Evolutionary conservation across 2,329 filamentous ascomycete genomes (phyloP).

Genomic region (Sarocladium brachiariae): DNA sequence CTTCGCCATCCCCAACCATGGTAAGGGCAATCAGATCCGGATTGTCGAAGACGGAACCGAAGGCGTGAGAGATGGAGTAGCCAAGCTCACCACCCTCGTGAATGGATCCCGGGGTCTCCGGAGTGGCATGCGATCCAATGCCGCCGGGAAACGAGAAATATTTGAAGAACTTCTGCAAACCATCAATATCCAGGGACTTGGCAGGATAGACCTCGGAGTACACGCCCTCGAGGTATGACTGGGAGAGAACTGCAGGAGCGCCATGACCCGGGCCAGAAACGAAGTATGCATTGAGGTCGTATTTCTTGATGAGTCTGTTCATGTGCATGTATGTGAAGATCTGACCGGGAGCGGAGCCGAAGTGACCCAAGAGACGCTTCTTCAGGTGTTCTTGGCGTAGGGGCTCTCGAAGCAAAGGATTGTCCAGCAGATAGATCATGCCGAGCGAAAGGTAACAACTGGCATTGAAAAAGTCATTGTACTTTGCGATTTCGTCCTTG

Average conservation of each 20-base stretch:
- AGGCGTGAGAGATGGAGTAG: constrained; percentile 75
- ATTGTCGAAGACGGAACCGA: constrained; percentile 69
- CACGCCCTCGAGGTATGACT: constrained; percentile 70
- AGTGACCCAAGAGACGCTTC: constrained; percentile 66
- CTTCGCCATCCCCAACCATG: constrained; percentile 74
- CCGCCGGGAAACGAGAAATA: constrained; percentile 77
- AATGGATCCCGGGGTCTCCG: constrained; percentile 69
- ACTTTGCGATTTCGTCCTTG: constrained; percentile 59
- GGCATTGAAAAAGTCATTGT: constrained; percentile 67
- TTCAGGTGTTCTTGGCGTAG: constrained; percentile 67
- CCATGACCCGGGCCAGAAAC: constrained; percentile 73
- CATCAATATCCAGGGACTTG: constrained; percentile 46
- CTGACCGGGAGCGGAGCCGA: constrained; percentile 74
- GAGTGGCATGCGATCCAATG: constrained; percentile 70
- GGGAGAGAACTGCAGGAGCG: constrained; percentile 67
- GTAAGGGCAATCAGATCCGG: constrained; percentile 68
- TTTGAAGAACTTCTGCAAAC: constrained; percentile 72
- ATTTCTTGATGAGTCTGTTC: constrained; percentile 76
- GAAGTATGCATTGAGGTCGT: constrained; percentile 65
- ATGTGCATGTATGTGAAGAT: constrained; percentile 78
- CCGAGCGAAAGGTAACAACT: constrained; percentile 69
- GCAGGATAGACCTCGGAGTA: constrained; percentile 74
- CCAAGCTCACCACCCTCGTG: constrained; percentile 77
- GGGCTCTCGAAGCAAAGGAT: constrained; percentile 64
- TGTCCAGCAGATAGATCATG: constrained; percentile 73